Conservation (phyloP, 768 basidiomycete genomes). For the Tylopilus subfusipes region DNA sequence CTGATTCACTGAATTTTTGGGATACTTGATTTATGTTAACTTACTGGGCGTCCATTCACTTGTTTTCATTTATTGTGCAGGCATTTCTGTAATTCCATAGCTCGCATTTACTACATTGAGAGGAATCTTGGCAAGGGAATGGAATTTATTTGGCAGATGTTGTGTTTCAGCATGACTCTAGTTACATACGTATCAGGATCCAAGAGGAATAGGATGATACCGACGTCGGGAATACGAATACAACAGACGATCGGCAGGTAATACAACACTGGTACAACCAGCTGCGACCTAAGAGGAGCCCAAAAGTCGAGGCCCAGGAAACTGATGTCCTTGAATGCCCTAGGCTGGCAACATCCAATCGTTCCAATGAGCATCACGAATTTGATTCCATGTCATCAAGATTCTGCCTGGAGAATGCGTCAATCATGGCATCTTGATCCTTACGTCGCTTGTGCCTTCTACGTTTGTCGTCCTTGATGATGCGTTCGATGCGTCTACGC, state of each 20-base stretch:
- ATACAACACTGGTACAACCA: conserved; percentile 23
- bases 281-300: not conserved
- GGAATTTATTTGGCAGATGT: not conserved
- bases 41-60: conserved; percentile 2
- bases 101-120: not conserved
- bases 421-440: conserved; percentile 79
- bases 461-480: conserved; percentile 84
- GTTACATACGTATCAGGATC: conserved; percentile 5
- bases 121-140: not conserved
- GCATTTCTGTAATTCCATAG: not conserved
- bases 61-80: conserved; percentile 4
- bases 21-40: conserved; percentile 6
- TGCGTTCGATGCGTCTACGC: conserved; percentile 68
- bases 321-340: conserved; percentile 11
- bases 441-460: conserved; percentile 77
- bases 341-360: conserved; percentile 10
- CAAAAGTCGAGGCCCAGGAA: conserved; percentile 5
- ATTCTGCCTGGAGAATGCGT: conserved; percentile 63
- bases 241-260: conserved; percentile 19
- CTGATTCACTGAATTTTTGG: conserved; percentile 1
- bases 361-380: conserved; percentile 18
- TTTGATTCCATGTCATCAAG: conserved; percentile 30
- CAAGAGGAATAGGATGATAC: conserved; percentile 3
- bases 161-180: conserved; percentile 10
- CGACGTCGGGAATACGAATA: conserved; percentile 14